These are phyloP conservation scores for Vigna radiata DNA, from an alignment of 306 rosid species.

Conservation along the genomic window DNA sequence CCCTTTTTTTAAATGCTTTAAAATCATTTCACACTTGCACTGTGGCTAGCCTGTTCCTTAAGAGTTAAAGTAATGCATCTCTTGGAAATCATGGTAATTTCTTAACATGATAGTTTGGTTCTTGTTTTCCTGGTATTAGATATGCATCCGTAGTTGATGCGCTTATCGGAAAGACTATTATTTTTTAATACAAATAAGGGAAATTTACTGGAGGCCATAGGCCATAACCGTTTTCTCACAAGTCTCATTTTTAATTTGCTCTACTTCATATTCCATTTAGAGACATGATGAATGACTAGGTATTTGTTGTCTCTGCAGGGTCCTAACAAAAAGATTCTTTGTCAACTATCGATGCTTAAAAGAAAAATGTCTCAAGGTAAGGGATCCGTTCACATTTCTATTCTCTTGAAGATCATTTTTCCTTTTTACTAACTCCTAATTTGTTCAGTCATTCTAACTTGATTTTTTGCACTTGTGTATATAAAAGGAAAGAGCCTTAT, in stretches of 20 bases:
- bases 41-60: conserved; percentile 22
- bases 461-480: conserved; percentile 12
- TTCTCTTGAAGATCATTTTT: conserved; percentile 26
- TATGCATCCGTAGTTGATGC: conserved; percentile 4
- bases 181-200: conserved; percentile 19
- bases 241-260: conserved; percentile 29
- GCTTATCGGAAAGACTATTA: neutral
- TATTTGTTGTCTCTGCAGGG: conserved; percentile 60
- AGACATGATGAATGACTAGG: conserved; percentile 38
- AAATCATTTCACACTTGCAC: conserved; percentile 8
- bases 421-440: conserved; percentile 23
- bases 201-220: neutral
- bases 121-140: conserved; percentile 25
- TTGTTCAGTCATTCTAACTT: conserved; percentile 24
- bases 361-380: conserved; percentile 94
- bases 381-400: conserved; percentile 30
- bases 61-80: conserved; percentile 23
- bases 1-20: neutral
- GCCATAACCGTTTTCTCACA: conserved; percentile 9
- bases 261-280: conserved; percentile 24
- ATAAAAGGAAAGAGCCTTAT: conserved; percentile 11
- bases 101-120: conserved; percentile 18
- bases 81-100: conserved; percentile 5
- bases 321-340: conserved; percentile 78
- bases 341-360: conserved; percentile 94